These are phyloP conservation scores for Colletotrichum filicis DNA, from an alignment of 2,329 filamentous ascomycete genomes.

Conservation along the genomic window DNA sequence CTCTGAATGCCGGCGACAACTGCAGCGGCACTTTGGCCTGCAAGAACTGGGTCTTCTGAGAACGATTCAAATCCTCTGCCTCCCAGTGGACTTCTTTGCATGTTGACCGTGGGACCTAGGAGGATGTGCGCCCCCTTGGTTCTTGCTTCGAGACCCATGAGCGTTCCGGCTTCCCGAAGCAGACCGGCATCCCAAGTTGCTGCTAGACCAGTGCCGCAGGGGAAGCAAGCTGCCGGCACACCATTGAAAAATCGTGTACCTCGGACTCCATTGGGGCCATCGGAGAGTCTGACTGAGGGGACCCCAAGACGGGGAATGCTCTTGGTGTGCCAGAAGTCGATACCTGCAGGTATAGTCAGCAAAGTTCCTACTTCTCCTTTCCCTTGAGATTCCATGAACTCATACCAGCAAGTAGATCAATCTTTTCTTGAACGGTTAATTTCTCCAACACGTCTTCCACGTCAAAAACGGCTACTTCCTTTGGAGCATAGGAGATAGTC, in stretches of 20 bases:
- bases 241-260: constrained; percentile 49
- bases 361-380: too few species aligned
- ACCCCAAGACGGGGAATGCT: constrained; percentile 26
- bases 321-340: constrained; percentile 35
- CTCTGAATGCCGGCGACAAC: constrained; percentile 50
- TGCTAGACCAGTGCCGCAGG: constrained; percentile 49
- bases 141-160: constrained; percentile 8
- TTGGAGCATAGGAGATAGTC: background rate
- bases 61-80: constrained; percentile 89
- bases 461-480: constrained; percentile 54
- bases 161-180: constrained; percentile 14
- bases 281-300: constrained; percentile 30
- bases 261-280: constrained; percentile 36
- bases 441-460: constrained; percentile 65
- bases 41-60: constrained; percentile 82
- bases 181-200: constrained; percentile 34
- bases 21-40: constrained; percentile 60
- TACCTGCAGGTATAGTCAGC: constrained; percentile 13
- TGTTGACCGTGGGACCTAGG: constrained; percentile 68
- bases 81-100: constrained; percentile 77
- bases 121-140: constrained; percentile 41
- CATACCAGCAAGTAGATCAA: constrained; percentile 61
- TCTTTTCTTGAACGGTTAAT: constrained; percentile 62
- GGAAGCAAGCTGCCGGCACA: constrained; percentile 63
- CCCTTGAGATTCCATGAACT: too few species aligned